Evolutionary conservation across 108 stramenopile genomes (phyloP).

Genomic region (Nitzschia sp.): DNA sequence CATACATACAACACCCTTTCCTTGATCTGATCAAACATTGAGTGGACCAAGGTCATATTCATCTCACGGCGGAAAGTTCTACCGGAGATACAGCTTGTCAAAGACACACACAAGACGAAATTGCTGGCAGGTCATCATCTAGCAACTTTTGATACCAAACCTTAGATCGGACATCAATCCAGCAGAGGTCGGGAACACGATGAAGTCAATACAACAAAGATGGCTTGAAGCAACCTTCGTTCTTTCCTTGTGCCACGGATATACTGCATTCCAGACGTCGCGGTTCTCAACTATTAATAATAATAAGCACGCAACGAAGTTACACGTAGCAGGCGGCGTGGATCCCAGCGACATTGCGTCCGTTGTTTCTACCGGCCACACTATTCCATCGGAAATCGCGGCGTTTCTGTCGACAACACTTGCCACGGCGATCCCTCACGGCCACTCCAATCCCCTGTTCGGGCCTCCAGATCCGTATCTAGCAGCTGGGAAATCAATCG

Average conservation of each 20-base stretch:
- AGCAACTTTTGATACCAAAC: too few species aligned
- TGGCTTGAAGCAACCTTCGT: neutral
- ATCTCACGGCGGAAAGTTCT: too few species aligned
- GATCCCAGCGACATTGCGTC: neutral
- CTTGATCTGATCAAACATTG: too few species aligned
- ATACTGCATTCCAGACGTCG: neutral
- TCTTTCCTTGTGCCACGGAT: neutral
- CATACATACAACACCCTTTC: too few species aligned
- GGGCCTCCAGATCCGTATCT: conserved; percentile 46
- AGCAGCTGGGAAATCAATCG: conserved; percentile 35
- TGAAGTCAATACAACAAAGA: conserved; percentile 6
- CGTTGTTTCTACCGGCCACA: neutral
- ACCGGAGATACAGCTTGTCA: too few species aligned
- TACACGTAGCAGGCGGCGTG: neutral
- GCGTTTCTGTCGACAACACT: conserved; percentile 1
- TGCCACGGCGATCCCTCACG: neutral
- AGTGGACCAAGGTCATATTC: too few species aligned
- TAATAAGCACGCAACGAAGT: neutral
- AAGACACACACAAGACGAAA: too few species aligned
- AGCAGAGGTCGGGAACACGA: neutral
- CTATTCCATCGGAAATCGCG: neutral
- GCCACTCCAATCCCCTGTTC: conserved; percentile 9
- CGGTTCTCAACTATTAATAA: neutral
- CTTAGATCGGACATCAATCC: neutral
- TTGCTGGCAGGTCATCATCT: too few species aligned